Base-by-base conservation (phyloP, 2,329 filamentous ascomycete genomes). In the Aspergillus jensenii region DNA sequence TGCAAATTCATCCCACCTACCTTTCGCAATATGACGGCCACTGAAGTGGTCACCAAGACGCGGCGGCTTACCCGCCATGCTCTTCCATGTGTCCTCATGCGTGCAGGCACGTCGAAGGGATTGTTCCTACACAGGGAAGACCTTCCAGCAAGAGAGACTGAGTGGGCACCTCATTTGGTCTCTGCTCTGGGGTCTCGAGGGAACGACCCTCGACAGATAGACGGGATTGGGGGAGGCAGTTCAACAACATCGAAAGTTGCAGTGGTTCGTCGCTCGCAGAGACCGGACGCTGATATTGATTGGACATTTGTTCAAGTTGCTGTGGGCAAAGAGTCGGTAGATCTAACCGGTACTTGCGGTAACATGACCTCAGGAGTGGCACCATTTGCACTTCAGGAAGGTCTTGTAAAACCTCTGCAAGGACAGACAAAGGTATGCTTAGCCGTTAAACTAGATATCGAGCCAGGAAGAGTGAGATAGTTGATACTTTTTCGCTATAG, bases 291-390 rank as follows among this genome's bases (percentile, higher is more conserved):
- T 0, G 84, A 89, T 64, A 78, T 89, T 12, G 84, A 88, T 56
- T 90, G 87, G 69, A 90, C 87, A 0, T 90, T 90, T 68, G 82
- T 87, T 2, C 84, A 87, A 51, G 77, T 90, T 4, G 86, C 87
- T 8, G 82, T 90, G 43, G 81, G 81, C 55, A 79, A 86, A 62
- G 76, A 78, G 4, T 74, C 75, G 31, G 76, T 90, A 2, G 87
- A 90, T 65, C 79, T 83, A 67, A 83, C 85, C 0, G 84, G 87
- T 17, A 90, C 89, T 63, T 90, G 87, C 67, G 88, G 87, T 7
- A 90, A 90, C 69, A 88, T 90, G 83, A 83, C 80, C 4, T 78
- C 82, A 27, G 81, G 84, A 0, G 80, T 90, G 39, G 88, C 87
- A 0, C 87, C 88, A 0, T 86, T 84, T 65, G 82, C 83, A 3